Evolutionary conservation across 768 basidiomycete species (phyloP).

Genomic region (Pleurotus ostreatus): DNA sequence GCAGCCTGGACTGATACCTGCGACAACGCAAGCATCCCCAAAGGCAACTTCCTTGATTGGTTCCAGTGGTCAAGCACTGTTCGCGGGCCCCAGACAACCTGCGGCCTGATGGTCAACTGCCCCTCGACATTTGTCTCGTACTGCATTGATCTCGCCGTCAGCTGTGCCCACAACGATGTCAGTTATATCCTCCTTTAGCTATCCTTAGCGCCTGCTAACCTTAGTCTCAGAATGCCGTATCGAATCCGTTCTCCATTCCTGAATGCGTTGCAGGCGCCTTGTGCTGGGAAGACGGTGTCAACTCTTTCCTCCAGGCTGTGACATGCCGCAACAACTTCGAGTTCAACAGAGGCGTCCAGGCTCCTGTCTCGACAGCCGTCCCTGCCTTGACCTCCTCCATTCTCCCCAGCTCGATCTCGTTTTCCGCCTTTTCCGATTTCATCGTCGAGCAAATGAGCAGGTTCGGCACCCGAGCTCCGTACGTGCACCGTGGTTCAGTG

Average conservation of each 20-base stretch:
- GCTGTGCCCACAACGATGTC: conserved; percentile 10
- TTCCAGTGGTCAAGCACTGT: conserved; percentile 13
- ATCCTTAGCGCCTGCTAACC: not conserved
- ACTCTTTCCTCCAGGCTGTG: conserved; percentile 12
- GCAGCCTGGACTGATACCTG: conserved; percentile 13
- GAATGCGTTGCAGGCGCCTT: conserved; percentile 11
- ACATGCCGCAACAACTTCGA: conserved; percentile 12
- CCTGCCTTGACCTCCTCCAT: conserved; percentile 9
- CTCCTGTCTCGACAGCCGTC: conserved; percentile 7
- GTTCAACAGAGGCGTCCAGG: not conserved
- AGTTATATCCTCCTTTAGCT: not conserved
- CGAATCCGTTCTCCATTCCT: conserved; percentile 10
- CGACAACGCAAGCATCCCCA: conserved; percentile 7
- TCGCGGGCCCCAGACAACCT: conserved; percentile 8
- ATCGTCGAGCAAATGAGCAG: not conserved
- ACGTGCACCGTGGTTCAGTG: too few species aligned
- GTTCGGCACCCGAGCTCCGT: too few species aligned
- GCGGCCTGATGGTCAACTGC: conserved; percentile 3
- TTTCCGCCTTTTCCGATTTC: conserved; percentile 11
- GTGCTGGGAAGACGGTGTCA: conserved; percentile 10
- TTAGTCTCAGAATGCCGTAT: conserved; percentile 6
- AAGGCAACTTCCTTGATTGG: conserved; percentile 12
- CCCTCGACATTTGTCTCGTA: conserved; percentile 10
- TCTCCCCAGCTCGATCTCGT: conserved; percentile 8
- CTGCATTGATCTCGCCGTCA: conserved; percentile 8